Evolutionary conservation across 1,284 basidiomycete genomes (phyloP).

Genomic region (Retiboletus flavoniger): DNA sequence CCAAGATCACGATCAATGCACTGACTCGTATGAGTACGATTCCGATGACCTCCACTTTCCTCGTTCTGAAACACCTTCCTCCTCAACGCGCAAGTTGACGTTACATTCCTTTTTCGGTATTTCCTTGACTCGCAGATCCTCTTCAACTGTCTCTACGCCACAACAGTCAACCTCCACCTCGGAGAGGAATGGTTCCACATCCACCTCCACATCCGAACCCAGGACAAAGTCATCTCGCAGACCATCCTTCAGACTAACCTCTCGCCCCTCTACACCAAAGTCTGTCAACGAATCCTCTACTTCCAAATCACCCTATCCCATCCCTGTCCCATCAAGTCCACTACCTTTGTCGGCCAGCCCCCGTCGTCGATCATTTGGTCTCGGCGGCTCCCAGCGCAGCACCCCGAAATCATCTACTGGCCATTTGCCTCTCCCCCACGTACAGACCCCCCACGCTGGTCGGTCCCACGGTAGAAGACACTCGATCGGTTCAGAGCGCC

Average conservation of each 20-base stretch:
- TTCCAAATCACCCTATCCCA: constrained; percentile 24
- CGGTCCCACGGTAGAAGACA: constrained; percentile 32
- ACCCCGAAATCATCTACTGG: constrained; percentile 33
- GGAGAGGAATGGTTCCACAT: constrained; percentile 27
- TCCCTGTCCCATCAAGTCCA: constrained; percentile 31
- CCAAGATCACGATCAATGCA: constrained; percentile 24
- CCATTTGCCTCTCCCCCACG: constrained; percentile 27
- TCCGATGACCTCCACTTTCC: constrained; percentile 22
- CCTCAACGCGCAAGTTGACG: constrained; percentile 25
- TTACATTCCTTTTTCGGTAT: constrained; percentile 56
- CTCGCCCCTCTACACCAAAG: constrained; percentile 36
- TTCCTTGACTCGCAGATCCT: constrained; percentile 39
- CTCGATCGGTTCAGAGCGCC: constrained; percentile 31
- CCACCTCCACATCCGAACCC: constrained; percentile 24
- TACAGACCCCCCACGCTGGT: constrained; percentile 8
- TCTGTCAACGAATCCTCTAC: constrained; percentile 23
- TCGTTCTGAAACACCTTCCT: constrained; percentile 34
- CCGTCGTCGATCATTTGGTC: constrained; percentile 34
- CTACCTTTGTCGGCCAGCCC: constrained; percentile 35
- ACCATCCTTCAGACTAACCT: constrained; percentile 35
- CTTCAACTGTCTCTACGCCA: constrained; percentile 29
- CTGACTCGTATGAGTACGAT: constrained; percentile 21
- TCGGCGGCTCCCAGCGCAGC: constrained; percentile 29
- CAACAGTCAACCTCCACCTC: constrained; percentile 19
- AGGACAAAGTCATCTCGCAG: constrained; percentile 20